These are phyloP conservation scores for Wickerhamomyces subpelliculosus DNA, from an alignment of 805 yeast genomes.

Conservation along the genomic window DNA sequence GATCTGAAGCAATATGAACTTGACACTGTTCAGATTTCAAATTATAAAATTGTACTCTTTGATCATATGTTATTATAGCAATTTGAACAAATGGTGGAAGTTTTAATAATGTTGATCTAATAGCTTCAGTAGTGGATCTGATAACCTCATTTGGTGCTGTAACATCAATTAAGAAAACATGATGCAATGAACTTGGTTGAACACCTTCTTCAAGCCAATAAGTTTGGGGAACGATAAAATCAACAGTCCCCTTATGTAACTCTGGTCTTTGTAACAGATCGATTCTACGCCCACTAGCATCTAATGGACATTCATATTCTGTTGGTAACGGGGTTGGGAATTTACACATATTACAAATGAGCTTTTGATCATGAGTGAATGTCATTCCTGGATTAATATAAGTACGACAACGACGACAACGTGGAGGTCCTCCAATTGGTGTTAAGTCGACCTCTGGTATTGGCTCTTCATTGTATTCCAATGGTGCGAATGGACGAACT, in stretches of 20 bases:
- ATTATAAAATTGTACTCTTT: slow-evolving; percentile 65
- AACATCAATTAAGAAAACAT: slow-evolving; percentile 69
- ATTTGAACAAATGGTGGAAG: slow-evolving; percentile 30
- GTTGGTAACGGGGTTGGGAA: slow-evolving; percentile 63
- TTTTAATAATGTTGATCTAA: slow-evolving; percentile 42
- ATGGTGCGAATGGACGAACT: slow-evolving; percentile 78
- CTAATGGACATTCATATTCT: slow-evolving; percentile 60
- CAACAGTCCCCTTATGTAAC: slow-evolving; percentile 76
- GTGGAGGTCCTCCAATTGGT: slow-evolving; percentile 58
- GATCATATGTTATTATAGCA: slow-evolving; percentile 73
- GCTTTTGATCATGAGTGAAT: slow-evolving; percentile 48
- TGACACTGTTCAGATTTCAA: slow-evolving; percentile 50
- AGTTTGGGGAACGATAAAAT: slow-evolving; percentile 66
- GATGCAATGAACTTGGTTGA: slow-evolving; percentile 47
- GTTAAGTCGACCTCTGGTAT: slow-evolving; percentile 66
- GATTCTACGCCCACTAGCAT: slow-evolving; percentile 51
- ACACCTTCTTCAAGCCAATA: slow-evolving; percentile 47
- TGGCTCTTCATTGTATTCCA: slow-evolving; percentile 36
- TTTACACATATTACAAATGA: slow-evolving; percentile 83
- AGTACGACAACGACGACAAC: slow-evolving; percentile 89
- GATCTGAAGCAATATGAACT: slow-evolving; percentile 57
- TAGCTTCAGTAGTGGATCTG: slow-evolving; percentile 59
- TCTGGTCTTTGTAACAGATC: slow-evolving; percentile 70
- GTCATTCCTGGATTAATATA: slow-evolving; percentile 83
- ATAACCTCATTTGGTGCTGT: slow-evolving; percentile 57